A percentile compares a stretch with the other conserved stretches of the same genome.
phyloP scores from a whole-genome alignment of 495 filamentous ascomycete species.

The Aspergillus egyptiacus region DNA sequence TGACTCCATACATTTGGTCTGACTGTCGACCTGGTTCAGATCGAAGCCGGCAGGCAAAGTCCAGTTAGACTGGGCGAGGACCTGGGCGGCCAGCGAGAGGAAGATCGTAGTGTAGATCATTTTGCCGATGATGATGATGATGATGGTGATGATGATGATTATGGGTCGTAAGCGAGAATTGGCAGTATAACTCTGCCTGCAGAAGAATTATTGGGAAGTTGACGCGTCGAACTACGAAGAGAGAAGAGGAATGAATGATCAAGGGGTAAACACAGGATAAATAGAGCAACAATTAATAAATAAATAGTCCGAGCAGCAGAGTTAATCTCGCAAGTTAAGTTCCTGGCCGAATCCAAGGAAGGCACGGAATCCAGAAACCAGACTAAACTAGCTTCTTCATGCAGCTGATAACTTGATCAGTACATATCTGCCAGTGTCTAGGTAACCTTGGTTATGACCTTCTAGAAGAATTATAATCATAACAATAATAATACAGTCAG shows the following conservation, averaged over 20 bases:
- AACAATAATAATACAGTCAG: too few relatives aligned
- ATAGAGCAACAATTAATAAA: too few relatives aligned
- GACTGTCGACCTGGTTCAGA: constrained; percentile 24
- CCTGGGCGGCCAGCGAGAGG: constrained; percentile 27
- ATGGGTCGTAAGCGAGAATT: constrained; percentile 5
- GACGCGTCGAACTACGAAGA: constrained; percentile 7
- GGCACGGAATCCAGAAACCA: background rate
- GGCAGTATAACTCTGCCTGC: background rate
- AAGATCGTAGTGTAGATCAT: constrained; percentile 20
- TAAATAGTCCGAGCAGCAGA: constrained; percentile 5
- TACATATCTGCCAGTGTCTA: too few relatives aligned
- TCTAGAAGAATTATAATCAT: too few relatives aligned
- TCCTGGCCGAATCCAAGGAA: constrained; percentile 1
- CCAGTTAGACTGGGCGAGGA: constrained; percentile 25
- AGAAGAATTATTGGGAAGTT: constrained; percentile 2
- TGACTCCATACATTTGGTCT: constrained; percentile 23
- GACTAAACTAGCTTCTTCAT: constrained; percentile 1
- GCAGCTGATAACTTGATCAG: too few relatives aligned
- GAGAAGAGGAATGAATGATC: constrained; percentile 19
- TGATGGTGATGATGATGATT: constrained; percentile 4
- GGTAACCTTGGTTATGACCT: too few relatives aligned
- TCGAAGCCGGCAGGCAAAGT: constrained; percentile 39
- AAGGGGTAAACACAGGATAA: constrained; percentile 17
- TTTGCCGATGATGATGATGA: background rate
- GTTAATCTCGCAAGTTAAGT: too few relatives aligned